phyloP scores from a whole-genome alignment of 2,329 filamentous ascomycete species.

The Aureobasidium sp. region DNA sequence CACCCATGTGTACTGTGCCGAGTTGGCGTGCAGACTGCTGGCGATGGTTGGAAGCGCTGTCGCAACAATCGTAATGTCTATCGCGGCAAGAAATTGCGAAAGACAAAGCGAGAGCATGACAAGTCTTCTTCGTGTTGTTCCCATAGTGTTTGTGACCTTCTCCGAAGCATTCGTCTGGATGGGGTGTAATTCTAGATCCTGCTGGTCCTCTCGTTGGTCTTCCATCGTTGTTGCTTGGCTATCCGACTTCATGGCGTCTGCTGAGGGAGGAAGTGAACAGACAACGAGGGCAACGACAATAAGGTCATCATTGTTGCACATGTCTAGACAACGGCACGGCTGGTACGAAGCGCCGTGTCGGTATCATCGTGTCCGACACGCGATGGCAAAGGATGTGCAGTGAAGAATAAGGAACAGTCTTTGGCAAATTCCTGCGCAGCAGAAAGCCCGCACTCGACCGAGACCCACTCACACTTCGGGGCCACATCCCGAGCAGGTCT shows the following conservation, averaged over 20 bases:
- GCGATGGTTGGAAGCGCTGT: slow-evolving; percentile 35
- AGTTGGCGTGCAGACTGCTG: slow-evolving; percentile 52
- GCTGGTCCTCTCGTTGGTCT: neutral
- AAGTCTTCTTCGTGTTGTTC: neutral
- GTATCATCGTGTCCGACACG: neutral
- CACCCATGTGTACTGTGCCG: slow-evolving; percentile 63
- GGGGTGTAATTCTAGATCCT: slow-evolving; percentile 1
- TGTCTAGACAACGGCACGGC: slow-evolving; percentile 1
- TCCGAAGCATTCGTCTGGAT: neutral
- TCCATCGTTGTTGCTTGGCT: neutral
- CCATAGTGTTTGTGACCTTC: neutral
- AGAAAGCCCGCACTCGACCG: neutral
- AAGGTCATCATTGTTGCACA: neutral
- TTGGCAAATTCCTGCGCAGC: neutral
- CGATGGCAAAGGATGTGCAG: neutral
- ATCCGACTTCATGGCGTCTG: neutral
- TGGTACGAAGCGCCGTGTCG: neutral
- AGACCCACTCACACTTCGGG: neutral
- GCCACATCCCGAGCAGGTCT: neutral
- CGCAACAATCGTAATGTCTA: slow-evolving; percentile 29
- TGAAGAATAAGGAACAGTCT: neutral
- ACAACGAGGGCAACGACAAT: neutral
- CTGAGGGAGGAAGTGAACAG: neutral
- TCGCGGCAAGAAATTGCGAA: slow-evolving; percentile 12
- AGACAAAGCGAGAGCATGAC: slow-evolving; percentile 13